Percentiles rank a stretch among this genome's conserved stretches.
These are phyloP conservation scores for Diaporthe sp. DNA, from an alignment of 2,329 filamentous ascomycete species.

Conservation along the genomic window DNA sequence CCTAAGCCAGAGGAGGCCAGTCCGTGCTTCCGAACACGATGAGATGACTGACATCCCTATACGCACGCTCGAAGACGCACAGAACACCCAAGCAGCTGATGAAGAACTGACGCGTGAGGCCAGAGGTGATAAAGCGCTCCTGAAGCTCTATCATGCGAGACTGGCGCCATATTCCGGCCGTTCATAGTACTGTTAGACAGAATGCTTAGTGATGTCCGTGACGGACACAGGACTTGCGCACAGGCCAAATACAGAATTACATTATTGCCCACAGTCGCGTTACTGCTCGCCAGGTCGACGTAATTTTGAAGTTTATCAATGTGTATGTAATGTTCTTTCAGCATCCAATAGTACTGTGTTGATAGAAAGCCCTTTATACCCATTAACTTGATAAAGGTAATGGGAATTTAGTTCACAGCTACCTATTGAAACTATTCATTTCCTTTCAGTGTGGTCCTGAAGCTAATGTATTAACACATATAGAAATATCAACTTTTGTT, in stretches of 20 bases:
- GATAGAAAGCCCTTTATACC: not conserved
- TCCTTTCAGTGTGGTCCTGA: too few species aligned
- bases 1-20: not conserved
- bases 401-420: not conserved
- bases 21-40: not conserved
- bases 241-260: not conserved
- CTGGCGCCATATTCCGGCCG: not conserved
- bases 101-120: not conserved
- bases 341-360: too few species aligned
- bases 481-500: too few species aligned
- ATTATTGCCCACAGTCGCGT: not conserved
- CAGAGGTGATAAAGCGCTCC: not conserved
- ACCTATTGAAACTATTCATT: not conserved
- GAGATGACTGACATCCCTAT: not conserved
- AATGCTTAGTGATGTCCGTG: not conserved
- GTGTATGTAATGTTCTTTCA: not conserved
- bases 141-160: not conserved
- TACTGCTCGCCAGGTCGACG: not conserved
- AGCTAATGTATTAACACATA: too few species aligned
- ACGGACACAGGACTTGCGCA: not conserved
- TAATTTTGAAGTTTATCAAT: not conserved
- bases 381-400: not conserved
- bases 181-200: not conserved
- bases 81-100: not conserved
- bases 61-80: constrained; percentile 12